Conservation (phyloP, 768 basidiomycete genomes). For the Leccinum broughii region DNA sequence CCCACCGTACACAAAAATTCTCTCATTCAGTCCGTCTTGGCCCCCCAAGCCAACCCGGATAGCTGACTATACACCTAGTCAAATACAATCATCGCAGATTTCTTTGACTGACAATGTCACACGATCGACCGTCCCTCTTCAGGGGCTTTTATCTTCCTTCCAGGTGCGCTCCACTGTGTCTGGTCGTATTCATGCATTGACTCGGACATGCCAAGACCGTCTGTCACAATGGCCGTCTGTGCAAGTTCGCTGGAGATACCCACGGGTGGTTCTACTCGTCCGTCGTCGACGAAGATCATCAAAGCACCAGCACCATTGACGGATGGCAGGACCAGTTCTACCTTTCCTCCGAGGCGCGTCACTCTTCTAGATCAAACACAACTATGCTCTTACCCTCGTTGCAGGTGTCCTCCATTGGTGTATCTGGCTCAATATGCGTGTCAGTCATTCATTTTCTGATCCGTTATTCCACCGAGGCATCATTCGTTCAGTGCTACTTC, state of each 20-base stretch:
- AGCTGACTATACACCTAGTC: conserved; percentile 31
- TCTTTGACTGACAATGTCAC: conserved; percentile 37
- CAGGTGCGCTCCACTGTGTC: conserved; percentile 36
- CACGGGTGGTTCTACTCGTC: conserved; percentile 52
- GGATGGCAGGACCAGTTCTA: conserved; percentile 46
- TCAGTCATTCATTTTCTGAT: conserved; percentile 31
- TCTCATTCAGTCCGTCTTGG: conserved; percentile 27
- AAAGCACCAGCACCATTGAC: conserved; percentile 3
- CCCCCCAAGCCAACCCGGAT: not conserved
- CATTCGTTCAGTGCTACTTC: conserved; percentile 51
- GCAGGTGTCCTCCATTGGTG: conserved; percentile 53
- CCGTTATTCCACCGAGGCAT: conserved; percentile 2
- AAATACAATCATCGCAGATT: conserved; percentile 41
- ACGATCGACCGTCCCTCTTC: conserved; percentile 24
- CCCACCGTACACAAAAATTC: conserved; percentile 24
- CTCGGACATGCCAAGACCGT: conserved; percentile 31
- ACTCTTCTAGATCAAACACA: not conserved
- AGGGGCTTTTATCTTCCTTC: conserved; percentile 46
- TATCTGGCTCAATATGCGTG: conserved; percentile 50
- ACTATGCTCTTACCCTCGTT: not conserved
- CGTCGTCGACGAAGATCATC: conserved; percentile 12
- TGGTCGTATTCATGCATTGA: not conserved
- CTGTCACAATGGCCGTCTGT: conserved; percentile 31
- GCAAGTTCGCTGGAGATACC: conserved; percentile 51
- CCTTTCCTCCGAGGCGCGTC: conserved; percentile 31